These are phyloP conservation scores for Trebouxiophyceae sp. DNA, from an alignment of 163 green algal species.

Conservation along the genomic window DNA sequence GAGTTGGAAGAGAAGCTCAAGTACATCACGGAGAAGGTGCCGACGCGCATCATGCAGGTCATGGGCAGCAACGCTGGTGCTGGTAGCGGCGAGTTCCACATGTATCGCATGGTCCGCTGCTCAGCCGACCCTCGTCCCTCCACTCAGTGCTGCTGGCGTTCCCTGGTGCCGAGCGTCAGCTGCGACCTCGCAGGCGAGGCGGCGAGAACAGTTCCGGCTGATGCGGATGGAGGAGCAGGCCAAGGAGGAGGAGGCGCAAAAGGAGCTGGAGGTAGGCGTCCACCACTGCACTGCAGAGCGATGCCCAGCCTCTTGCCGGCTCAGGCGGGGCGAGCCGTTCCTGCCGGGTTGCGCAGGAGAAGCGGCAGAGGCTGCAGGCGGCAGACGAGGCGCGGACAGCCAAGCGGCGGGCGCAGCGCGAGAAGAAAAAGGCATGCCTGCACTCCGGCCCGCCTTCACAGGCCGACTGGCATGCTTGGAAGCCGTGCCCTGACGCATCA, in stretches of 20 bases:
- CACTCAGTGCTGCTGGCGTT: neutral
- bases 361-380: slow-evolving; percentile 3
- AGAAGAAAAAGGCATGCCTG: slow-evolving; percentile 70
- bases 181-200: slow-evolving; percentile 33
- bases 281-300: neutral
- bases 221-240: slow-evolving; percentile 50
- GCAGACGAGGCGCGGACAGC: slow-evolving; percentile 50
- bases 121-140: neutral
- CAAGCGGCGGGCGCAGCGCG: slow-evolving; percentile 51
- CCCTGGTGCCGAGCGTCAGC: neutral
- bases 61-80: slow-evolving; percentile 70
- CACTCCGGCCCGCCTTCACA: no score
- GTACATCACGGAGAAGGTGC: slow-evolving; percentile 76
- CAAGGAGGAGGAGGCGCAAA: slow-evolving; percentile 29
- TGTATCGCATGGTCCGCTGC: slow-evolving; percentile 53
- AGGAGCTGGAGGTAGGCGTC: slow-evolving; percentile 27
- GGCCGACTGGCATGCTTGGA: no score
- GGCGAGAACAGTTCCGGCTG: slow-evolving; percentile 58
- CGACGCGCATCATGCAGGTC: slow-evolving; percentile 62
- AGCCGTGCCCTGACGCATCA: no score
- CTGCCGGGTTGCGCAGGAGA: no score
- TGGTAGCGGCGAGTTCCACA: slow-evolving; percentile 77
- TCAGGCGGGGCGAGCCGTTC: no score
- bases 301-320: no score
- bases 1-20: slow-evolving; percentile 80